Base-by-base conservation (phyloP, 768 basidiomycete genomes). In the Leccinum subtestaceum region DNA sequence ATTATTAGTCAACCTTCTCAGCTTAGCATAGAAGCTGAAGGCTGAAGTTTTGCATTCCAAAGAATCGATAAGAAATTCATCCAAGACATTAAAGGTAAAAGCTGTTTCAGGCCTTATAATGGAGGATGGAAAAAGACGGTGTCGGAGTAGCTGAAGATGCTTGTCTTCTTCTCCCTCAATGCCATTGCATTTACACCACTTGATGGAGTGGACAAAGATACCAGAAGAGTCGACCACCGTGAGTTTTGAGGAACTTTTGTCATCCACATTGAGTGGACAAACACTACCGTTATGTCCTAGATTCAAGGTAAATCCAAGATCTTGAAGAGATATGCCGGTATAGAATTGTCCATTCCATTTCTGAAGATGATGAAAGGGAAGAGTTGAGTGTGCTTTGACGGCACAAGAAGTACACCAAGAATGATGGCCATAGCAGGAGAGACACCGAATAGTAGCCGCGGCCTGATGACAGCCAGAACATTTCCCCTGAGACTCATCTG, bases 1-100 rank as follows among this genome's bases (percentile, higher is more conserved):
- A 52, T 46, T 52, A 8, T 53, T 53, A 1, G 10, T 52, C 10
- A 57, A 9, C 4, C 49, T 57, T 25, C 11, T 21, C 6, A 57
- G 40, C 29, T 57, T 52, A 2, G 3, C 6, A 32, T 52, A 52
- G 21, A 52, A 57, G 29, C 49, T 52, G 4, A 17, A 31, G 2
- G 56, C 50, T 7, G 29, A 23, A 1, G 50, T 52, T 19, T 57
- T 57, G 50, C 69, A 68, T 45, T 68, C 61, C 29, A 71, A 12
- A 1, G 38, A 8, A 17, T 70, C 61, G 4, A 71, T 49, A 5
- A 60, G 34, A 47, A 70, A 68, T 5, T 62, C 12, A 48, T 72
- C 55, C 9, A 70, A 60, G 2, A 66, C 67, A 7, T 48, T 19
- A 43, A 70, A 70, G 2, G 64, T 69, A 25, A 70, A 70, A 1